Base-by-base conservation (phyloP, 768 basidiomycete species). In the Boletus rubropictus region DNA sequence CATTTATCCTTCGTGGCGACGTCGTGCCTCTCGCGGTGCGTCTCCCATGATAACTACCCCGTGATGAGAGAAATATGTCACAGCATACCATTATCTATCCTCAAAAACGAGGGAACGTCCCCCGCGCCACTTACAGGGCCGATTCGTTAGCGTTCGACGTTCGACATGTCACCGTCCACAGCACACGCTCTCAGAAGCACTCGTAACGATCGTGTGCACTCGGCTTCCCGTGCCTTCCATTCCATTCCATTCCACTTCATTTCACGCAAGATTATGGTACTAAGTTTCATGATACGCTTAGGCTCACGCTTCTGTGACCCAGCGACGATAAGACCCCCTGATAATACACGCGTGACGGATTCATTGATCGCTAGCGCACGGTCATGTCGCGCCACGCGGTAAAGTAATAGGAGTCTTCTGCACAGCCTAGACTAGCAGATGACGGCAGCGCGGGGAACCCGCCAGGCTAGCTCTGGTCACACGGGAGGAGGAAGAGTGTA, bases 241-340 rank as follows among this genome's bases (percentile, higher is more conserved):
- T 53, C 52, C 52, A 43, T 25, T 41, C 52, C 52, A 40, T 24
- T 41, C 44, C 52, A 48, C 25, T 48, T 38, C 51, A 48, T 53
- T 35, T 42, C 45, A 27, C 28, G 36, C 29, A 41, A 24, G 25
- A 41, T 34, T 21, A 42, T 25, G 4, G 24, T 11, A 33, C 51
- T 42, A 25, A 24, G 34, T 37, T 29, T 42, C 39, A 15, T 45
- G 29, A 42, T 42, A 22, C 6, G 39, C 29, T 27, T 20, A 7
- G 8, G 39, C 29, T 32, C 20, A 7, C 5, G 44, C 33, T 53
- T 39, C 41, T 37, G 52, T 54, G 52, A 49, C 38, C 37, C 51
- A 42, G 52, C 44, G 52, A 42, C 35, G 35, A 43, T 31, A 20
- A 15, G 5, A 3, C 15, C 27, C 38, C 48, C 18, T 35, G 44